Conservation (phyloP, 2,329 filamentous ascomycete species). For the Pleomassaria siparia region DNA sequence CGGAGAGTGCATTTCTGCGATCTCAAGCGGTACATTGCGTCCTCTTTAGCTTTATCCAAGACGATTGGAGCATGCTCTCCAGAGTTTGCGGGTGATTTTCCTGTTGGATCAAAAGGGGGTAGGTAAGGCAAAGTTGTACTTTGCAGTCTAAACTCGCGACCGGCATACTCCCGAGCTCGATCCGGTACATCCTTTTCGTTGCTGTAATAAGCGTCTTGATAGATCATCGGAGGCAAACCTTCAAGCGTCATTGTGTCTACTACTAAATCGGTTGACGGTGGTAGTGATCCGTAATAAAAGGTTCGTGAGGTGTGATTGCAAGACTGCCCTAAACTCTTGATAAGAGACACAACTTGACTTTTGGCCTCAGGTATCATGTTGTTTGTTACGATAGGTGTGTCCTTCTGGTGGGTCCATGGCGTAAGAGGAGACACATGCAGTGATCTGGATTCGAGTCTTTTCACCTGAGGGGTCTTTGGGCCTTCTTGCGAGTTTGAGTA, state of each 20-base stretch:
- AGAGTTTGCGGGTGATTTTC: constrained; percentile 57
- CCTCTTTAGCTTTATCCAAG: constrained; percentile 55
- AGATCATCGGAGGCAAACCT: constrained; percentile 68
- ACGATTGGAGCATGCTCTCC: constrained; percentile 54
- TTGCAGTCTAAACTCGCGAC: constrained; percentile 77
- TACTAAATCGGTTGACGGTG: constrained; percentile 52
- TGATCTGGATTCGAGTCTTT: constrained; percentile 15
- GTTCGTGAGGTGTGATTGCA: constrained; percentile 22
- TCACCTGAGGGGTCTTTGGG: constrained; percentile 29
- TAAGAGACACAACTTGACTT: constrained; percentile 21
- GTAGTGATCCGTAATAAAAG: constrained; percentile 40
- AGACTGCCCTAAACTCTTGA: constrained; percentile 15
- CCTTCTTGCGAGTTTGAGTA: constrained; percentile 52
- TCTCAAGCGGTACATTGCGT: constrained; percentile 54
- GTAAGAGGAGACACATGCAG: constrained; percentile 28
- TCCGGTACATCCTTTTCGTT: constrained; percentile 80
- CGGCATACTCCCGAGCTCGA: constrained; percentile 78
- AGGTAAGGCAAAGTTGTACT: constrained; percentile 78
- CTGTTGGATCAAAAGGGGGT: constrained; percentile 70
- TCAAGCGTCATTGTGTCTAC: constrained; percentile 58
- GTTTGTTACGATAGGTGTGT: constrained; percentile 16
- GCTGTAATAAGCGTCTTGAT: constrained; percentile 85
- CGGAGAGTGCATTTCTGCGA: constrained; percentile 62
- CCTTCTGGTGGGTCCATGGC: constrained; percentile 38
- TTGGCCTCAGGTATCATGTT: constrained; percentile 19